Evolutionary conservation across 2,329 filamentous ascomycete genomes (phyloP), one percentile per base, ranked within the genome.

Genomic region (Cadophora gregata): DNA sequence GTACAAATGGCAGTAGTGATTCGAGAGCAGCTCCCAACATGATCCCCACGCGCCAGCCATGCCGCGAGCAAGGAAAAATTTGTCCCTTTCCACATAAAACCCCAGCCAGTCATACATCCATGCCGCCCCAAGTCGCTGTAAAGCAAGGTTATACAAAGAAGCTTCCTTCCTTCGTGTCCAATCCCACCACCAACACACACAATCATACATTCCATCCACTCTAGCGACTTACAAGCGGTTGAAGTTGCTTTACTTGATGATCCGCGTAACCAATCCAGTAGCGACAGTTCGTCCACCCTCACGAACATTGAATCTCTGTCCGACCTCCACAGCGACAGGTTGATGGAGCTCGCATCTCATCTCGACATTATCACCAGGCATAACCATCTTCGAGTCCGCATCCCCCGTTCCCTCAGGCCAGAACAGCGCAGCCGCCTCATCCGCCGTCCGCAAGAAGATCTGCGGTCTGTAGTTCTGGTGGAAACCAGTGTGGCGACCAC

Each of bases 291-390:
- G 89, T 76, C 95, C 94, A 84, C 96, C 96, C 85, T 99, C 96
- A 82, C 96, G 93, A 79, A 99, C 89, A 86, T 98, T 99, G 88
- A 99, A 96, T 76, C 96, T 92, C 85, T 97, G 93, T 75, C 96
- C 95, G 70, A 88, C 83, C 84, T 99, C 96, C 71, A 97, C 82
- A 67, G 95, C 95, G 77, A 96, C 88, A 70, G 95, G 93, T 81
- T 91, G 85, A 81, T 93, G 88, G 78, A 97, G 89, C 76, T 90
- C 88, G 79, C 93, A 91, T 72, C 96, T 84, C 94, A 99, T 97
- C 86, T 99, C 96, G 73, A 97, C 89, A 82, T 99, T 99, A 87
- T 99, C 96, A 80, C 96, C 96, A 62, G 96, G 96, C 93, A 97
- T 96, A 81, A 97, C 90, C 84, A 93, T 91, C 86, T 93, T 94